Base-by-base conservation (phyloP, 768 basidiomycete genomes). In the Daedalea quercina region DNA sequence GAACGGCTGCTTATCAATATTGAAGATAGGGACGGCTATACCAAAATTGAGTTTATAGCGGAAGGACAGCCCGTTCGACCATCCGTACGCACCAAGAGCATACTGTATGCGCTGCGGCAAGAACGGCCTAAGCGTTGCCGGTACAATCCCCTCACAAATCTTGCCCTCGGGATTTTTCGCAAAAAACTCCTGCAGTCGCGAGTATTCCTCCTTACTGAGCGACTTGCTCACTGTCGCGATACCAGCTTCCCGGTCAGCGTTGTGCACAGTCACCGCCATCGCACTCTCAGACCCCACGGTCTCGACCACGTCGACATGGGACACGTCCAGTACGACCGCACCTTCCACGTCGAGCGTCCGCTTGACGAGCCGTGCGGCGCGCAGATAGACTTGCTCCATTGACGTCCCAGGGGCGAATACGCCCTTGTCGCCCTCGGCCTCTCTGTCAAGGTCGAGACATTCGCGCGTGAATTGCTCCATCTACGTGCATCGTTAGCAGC, bases 381-480 rank as follows among this genome's bases (percentile, higher is more conserved):
- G 84, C 55, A 89, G 84, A 61, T 95, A 97, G 9, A 97, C 85
- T 55, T 80, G 82, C 62, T 94, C 90, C 92, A 96, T 95, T 71
- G 77, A 73, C 7, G 66, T 58, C 20, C 60, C 56, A 9, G n/a
- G n/a, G n/a, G 55, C 57, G 31, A 64, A 59, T 9, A 61, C 57
- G 7, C 53, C 59, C 47, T 67, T 55, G 65, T 69, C 55, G 46
- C 73, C 63, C 50, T 75, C 67, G 58, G 70, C 55, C 51, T 82
- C 79, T 34, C 76, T 78, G 66, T 95, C 92, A 57, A 94, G 88
- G 65, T 95, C 94, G 23, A 97, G 78, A 61, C 91, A 94, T 67
- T 97, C 94, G 20, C 94, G 82, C 48, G 90, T 94, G 65, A 97
- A 96, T 58, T 90, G 82, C 65, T 97, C 94, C 94, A 97, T 95